phyloP scores from a whole-genome alignment of 306 rosid genomes.

The Betula pendula region DNA sequence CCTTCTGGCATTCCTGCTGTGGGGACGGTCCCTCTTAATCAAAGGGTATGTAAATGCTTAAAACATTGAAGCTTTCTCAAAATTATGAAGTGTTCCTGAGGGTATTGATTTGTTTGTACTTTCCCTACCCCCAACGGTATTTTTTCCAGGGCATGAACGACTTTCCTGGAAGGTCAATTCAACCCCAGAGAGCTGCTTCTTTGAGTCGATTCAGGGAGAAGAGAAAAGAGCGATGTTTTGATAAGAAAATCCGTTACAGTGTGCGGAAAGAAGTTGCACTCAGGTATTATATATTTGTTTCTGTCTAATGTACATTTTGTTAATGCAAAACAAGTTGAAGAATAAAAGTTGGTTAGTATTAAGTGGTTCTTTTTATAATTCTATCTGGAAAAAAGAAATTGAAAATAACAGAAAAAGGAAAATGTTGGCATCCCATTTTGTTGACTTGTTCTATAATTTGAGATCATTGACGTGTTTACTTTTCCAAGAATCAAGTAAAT shows the following conservation, averaged over 20 bases:
- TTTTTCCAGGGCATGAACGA: constrained; percentile 39
- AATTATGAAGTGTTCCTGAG: neutral
- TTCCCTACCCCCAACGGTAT: neutral
- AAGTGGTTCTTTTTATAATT: neutral
- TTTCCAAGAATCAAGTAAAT: neutral
- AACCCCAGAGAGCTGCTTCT: constrained; percentile 61
- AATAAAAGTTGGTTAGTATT: neutral
- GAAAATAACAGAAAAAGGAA: neutral
- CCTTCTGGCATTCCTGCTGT: constrained; percentile 53
- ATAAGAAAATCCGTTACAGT: constrained; percentile 52
- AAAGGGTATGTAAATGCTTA: constrained; percentile 31
- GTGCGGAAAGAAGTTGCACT: constrained; percentile 64
- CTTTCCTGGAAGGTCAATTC: constrained; percentile 38
- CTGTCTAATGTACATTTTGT: neutral
- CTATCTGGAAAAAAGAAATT: neutral
- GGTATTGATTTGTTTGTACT: constrained; percentile 3
- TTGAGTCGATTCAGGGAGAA: constrained; percentile 55
- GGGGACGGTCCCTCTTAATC: constrained; percentile 39
- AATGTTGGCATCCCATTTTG: neutral
- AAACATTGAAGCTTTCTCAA: neutral
- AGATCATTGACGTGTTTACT: neutral
- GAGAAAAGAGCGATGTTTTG: constrained; percentile 59
- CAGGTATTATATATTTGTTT: constrained; percentile 31
- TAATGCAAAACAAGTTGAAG: neutral
- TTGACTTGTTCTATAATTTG: neutral